Percentiles rank a stretch among this genome's conserved stretches.
Evolutionary conservation across 331 rosid species (phyloP).

Genomic region (Erythrophleum ivorense): DNA sequence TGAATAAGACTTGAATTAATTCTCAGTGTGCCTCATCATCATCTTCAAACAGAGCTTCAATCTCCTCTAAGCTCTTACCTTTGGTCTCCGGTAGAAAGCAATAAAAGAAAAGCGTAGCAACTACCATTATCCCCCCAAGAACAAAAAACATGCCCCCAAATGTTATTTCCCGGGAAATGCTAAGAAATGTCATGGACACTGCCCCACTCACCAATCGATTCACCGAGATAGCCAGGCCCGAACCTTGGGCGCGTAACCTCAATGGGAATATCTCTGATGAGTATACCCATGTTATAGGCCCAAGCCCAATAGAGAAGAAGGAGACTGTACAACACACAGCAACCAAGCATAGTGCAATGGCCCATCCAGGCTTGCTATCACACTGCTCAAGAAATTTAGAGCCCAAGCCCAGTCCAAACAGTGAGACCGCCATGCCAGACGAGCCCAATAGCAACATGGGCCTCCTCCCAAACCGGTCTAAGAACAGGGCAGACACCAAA

Average conservation of each 20-base stretch:
- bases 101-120: conserved; percentile 71
- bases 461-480: conserved; percentile 77
- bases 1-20: background rate
- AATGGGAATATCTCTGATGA: conserved; percentile 74
- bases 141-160: conserved; percentile 73
- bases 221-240: conserved; percentile 69
- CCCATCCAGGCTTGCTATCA: conserved; percentile 55
- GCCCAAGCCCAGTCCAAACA: conserved; percentile 68
- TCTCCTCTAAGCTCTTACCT: conserved; percentile 88
- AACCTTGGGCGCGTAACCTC: conserved; percentile 74
- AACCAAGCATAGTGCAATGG: conserved; percentile 51
- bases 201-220: conserved; percentile 76
- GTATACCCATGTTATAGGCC: conserved; percentile 86
- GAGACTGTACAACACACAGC: conserved; percentile 69
- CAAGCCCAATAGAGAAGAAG: conserved; percentile 86
- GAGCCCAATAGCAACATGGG: conserved; percentile 78
- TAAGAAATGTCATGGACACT: conserved; percentile 73
- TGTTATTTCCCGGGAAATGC: conserved; percentile 57
- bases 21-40: conserved; percentile 39
- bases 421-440: conserved; percentile 59
- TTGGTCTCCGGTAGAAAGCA: conserved; percentile 75
- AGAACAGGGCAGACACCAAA: conserved; percentile 56
- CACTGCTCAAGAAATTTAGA: conserved; percentile 53
- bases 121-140: conserved; percentile 59
- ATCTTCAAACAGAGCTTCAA: conserved; percentile 75